Evolutionary conservation across 2,329 filamentous ascomycete genomes (phyloP).

Genomic region (Fusarium paranaense): DNA sequence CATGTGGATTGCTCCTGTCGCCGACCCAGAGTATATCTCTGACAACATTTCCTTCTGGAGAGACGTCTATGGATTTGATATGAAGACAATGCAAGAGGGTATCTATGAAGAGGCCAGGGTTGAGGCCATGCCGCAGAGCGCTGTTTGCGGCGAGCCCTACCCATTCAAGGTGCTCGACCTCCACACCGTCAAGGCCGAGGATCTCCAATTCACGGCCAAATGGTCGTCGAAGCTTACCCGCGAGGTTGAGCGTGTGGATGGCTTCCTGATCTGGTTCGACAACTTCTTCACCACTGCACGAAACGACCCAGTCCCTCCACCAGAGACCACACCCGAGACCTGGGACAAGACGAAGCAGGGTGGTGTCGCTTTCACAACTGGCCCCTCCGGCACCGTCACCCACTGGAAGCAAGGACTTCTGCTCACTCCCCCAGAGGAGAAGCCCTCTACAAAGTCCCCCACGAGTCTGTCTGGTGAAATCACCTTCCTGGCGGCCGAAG

Average conservation of each 20-base stretch:
- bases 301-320: constrained; percentile 60
- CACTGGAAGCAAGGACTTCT: constrained; percentile 92
- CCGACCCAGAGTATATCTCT: constrained; percentile 80
- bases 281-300: constrained; percentile 83
- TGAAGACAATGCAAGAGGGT: constrained; percentile 87
- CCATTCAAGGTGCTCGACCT: constrained; percentile 83
- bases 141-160: constrained; percentile 68
- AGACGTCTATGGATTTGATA: constrained; percentile 94
- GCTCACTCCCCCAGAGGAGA: constrained; percentile 71
- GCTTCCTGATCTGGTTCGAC: constrained; percentile 93
- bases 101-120: constrained; percentile 87
- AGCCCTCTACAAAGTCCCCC: constrained; percentile 59
- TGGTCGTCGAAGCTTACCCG: constrained; percentile 73
- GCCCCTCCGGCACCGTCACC: constrained; percentile 79
- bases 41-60: constrained; percentile 89
- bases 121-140: constrained; percentile 72
- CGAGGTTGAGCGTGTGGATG: constrained; percentile 79
- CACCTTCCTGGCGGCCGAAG: constrained; percentile 75
- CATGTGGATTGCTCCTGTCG: constrained; percentile 83
- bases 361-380: constrained; percentile 88
- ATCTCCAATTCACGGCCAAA: constrained; percentile 79
- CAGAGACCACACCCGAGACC: constrained; percentile 68
- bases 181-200: constrained; percentile 75
- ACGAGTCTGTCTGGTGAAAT: constrained; percentile 74
- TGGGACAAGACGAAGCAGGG: constrained; percentile 70